Evolutionary conservation across 768 basidiomycete species (phyloP).

Genomic region (Hygrocybe coccinea): DNA sequence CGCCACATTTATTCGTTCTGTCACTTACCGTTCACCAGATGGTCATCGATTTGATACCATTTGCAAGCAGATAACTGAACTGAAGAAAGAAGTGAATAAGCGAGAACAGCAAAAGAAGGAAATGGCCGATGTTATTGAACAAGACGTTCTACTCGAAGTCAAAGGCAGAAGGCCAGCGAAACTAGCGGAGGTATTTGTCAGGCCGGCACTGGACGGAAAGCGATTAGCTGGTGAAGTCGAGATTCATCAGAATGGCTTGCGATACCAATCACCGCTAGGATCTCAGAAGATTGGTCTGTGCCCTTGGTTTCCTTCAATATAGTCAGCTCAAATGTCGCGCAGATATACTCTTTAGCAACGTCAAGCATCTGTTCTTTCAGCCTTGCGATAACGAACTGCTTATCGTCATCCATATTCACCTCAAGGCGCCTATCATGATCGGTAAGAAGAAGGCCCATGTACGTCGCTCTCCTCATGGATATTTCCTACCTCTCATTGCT

Average conservation of each 20-base stretch:
- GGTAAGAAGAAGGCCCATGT: slow-evolving; percentile 98
- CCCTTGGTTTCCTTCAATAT: not conserved
- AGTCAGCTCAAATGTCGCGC: slow-evolving; percentile 5
- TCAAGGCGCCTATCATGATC: slow-evolving; percentile 95
- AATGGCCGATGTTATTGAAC: slow-evolving; percentile 96
- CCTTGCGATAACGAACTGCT: slow-evolving; percentile 95
- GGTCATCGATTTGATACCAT: slow-evolving; percentile 84
- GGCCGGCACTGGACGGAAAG: slow-evolving; percentile 93
- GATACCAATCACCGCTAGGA: slow-evolving; percentile 83
- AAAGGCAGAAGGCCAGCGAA: slow-evolving; percentile 83
- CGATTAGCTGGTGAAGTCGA: slow-evolving; percentile 96
- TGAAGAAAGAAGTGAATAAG: slow-evolving; percentile 97
- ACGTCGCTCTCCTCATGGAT: slow-evolving; percentile 24
- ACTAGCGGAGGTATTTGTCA: slow-evolving; percentile 87
- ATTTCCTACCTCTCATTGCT: not conserved
- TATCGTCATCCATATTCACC: slow-evolving; percentile 89
- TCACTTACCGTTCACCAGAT: slow-evolving; percentile 90
- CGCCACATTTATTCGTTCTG: slow-evolving; percentile 91
- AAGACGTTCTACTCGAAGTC: slow-evolving; percentile 82
- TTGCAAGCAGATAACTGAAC: slow-evolving; percentile 85
- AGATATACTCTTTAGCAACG: slow-evolving; percentile 95
- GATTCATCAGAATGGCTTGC: slow-evolving; percentile 94
- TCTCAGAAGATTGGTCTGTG: slow-evolving; percentile 84
- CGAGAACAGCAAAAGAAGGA: slow-evolving; percentile 97
- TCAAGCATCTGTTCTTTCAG: slow-evolving; percentile 99